Evolutionary conservation across 2,329 filamentous ascomycete genomes (phyloP), one percentile per base, ranked within the genome.

Genomic region (Diatrype stigma): DNA sequence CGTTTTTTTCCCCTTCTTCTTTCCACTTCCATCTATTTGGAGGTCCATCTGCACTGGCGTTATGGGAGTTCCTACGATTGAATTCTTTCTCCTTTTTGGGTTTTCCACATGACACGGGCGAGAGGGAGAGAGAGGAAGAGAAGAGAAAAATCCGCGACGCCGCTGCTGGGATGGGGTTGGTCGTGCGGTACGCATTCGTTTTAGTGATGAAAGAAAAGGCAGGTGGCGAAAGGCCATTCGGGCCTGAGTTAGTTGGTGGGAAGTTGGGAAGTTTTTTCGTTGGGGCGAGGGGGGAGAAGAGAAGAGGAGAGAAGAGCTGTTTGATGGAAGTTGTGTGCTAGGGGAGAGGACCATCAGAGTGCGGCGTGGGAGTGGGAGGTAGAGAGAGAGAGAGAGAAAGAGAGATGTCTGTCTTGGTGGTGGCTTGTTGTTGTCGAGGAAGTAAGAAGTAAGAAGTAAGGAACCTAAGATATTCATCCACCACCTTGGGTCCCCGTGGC

Each of bases 401-500:
- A 26, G 45, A 47, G 45, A 16, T n/a, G 28, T 34, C 42, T 28
- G 45, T 35, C 19, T 44, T 16, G 37, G 21, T 44, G 46, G 45
- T 17, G 35, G 22, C 34, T n/a, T 38, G 46, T 28, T 17, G 52
- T 30, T 30, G 26, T 30, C 26, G 26, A 30, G 26, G 26, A 30
- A 30, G 26, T 30, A 30, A 30, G 26, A 30, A 30, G 26, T 5
- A 30, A 30, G 26, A 6, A 30, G 10, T 5, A 30, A 30, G 56
- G 56, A 60, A 55, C 56, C 58, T 60, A 59, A 57, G 55, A 47
- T 54, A 57, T 57, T 51, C 51, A 51, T 52, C 48, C 47, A 47
- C 45, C 48, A 23, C 48, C 34, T 47, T 8, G 11, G n/a, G 19
- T 22, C 37, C 37, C n/a, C 16, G 16, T 37, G 34, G 17, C 6